These are phyloP conservation scores for Mytilinidion resinicola DNA, from an alignment of 495 filamentous ascomycete species.

Conservation along the genomic window DNA sequence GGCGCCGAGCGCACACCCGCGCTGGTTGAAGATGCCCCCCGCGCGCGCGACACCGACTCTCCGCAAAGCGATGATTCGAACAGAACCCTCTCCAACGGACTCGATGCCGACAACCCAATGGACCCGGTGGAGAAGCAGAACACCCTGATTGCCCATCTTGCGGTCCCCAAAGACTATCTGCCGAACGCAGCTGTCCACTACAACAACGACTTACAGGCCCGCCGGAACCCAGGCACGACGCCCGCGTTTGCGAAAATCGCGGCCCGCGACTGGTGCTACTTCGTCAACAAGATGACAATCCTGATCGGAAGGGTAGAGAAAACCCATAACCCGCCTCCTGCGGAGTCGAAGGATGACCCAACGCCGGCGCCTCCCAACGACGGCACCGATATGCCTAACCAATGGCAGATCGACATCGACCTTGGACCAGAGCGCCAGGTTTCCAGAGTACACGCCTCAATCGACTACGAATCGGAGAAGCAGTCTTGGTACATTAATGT, in stretches of 20 bases:
- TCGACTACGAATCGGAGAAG: slow-evolving; percentile 67
- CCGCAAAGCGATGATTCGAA: slow-evolving; percentile 26
- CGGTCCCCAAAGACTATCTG: slow-evolving; percentile 14
- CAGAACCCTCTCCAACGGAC: slow-evolving; percentile 20
- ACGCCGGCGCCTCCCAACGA: slow-evolving; percentile 14
- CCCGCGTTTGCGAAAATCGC: slow-evolving; percentile 86
- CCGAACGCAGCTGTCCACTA: slow-evolving; percentile 24
- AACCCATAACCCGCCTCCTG: neutral
- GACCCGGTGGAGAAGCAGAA: slow-evolving; percentile 24
- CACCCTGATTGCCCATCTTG: slow-evolving; percentile 19
- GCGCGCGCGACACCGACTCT: slow-evolving; percentile 24
- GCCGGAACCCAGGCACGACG: slow-evolving; percentile 29
- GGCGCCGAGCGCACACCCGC: slow-evolving; percentile 18
- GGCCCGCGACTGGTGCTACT: slow-evolving; percentile 90
- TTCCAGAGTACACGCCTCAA: slow-evolving; percentile 79
- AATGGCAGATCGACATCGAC: slow-evolving; percentile 73
- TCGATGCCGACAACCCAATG: slow-evolving; percentile 9
- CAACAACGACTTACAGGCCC: slow-evolving; percentile 25
- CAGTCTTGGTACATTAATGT: slow-evolving; percentile 73
- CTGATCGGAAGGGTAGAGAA: slow-evolving; percentile 57
- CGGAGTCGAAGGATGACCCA: neutral
- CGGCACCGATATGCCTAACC: slow-evolving; percentile 39
- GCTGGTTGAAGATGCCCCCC: slow-evolving; percentile 10
- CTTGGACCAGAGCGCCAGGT: slow-evolving; percentile 89
- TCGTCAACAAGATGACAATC: slow-evolving; percentile 70